Evolutionary conservation across 441 rosid genomes (phyloP).

Genomic region (Gossypium schwendimanii): DNA sequence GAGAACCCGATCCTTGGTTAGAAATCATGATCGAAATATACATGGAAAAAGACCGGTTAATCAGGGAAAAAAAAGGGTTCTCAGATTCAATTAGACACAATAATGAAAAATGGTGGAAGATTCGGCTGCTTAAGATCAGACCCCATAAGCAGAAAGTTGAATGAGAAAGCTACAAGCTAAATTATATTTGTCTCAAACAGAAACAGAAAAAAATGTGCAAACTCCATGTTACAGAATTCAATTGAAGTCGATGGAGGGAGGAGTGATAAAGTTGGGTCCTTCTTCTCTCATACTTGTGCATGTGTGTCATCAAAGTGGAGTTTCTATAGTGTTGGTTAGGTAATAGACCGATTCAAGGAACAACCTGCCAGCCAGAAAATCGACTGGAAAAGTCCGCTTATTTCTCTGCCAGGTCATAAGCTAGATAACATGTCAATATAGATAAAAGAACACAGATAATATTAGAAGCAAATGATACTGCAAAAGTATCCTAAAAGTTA

Average conservation of each 20-base stretch:
- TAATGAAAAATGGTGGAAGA: background rate
- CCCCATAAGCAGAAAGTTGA: background rate
- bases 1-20: background rate
- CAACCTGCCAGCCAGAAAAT: background rate
- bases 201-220: background rate
- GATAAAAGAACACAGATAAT: background rate
- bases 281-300: background rate
- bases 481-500: background rate
- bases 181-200: background rate
- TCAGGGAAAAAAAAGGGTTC: background rate
- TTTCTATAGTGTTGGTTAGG: background rate
- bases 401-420: conserved; percentile 4
- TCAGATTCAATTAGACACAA: background rate
- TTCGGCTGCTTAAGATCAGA: background rate
- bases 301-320: background rate
- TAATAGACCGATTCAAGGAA: background rate
- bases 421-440: background rate
- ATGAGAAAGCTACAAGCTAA: background rate
- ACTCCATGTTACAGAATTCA: background rate
- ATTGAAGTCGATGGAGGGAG: background rate
- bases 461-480: background rate
- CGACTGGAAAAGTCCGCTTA: background rate
- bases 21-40: background rate
- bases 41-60: background rate
- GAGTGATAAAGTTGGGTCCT: background rate